Evolutionary conservation across 2,329 filamentous ascomycete genomes (phyloP), one percentile per base, ranked within the genome.

Genomic region (Penicillium fuscoglaucum): DNA sequence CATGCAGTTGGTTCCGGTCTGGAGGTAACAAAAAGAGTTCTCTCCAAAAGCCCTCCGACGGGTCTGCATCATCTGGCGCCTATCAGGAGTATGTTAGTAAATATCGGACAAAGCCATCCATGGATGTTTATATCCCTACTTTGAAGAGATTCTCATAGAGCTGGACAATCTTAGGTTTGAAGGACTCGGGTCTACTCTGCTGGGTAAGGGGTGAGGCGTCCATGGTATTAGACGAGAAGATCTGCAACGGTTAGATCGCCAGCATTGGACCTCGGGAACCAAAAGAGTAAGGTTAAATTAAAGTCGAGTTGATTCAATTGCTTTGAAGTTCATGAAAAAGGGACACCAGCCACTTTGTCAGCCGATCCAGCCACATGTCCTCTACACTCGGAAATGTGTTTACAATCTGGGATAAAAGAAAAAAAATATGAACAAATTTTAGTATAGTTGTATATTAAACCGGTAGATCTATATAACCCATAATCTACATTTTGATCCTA

Each of bases 11-110:
- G 5, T 81, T 74, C 55, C 85, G 83, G 72, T 97, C 91, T 24
- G 93, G 93, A 62, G 87, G 87, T 58, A 97, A 82, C 39, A 99
- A 83, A 75, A 99, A 99, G 78, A 99, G 92, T 76, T 97, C 95
- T 65, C 86, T 84, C 95, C 95, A 99, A 78, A 97, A 99, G 44
- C 92, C 93, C 60, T 96, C 91, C 0, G 90, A 85, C 61, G 89
- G 89, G 29, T 92, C 88, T 52, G 80, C 76, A 59, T 86, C 84
- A 60, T 89, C 83, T 55, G 87, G 84, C 63, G 88, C 85, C 78
- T 90, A 73, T 70, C 13, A 37, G 15, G 17, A 3, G 64, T 69
- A 40, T 59, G 63, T 55, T 59, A 62, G 60, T 33, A 43, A 49
- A 49, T 48, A 56, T 31, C 17, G 15, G 21, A n/a, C 7, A 57